Evolutionary conservation across 257 asterid genomes (phyloP), one percentile per base, ranked within the genome.

Genomic region (Verbascum thapsus): DNA sequence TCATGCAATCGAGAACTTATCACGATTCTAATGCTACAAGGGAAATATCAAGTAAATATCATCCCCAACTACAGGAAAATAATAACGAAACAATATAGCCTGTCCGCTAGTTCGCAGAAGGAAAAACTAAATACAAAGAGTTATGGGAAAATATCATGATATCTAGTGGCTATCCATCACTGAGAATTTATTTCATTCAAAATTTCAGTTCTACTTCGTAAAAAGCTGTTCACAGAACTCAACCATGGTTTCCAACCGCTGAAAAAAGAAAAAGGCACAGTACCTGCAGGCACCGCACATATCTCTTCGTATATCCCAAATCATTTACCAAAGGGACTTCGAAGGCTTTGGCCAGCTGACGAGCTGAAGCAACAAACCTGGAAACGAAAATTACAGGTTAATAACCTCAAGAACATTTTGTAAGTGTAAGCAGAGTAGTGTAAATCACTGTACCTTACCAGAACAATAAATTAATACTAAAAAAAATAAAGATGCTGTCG

Each of bases 311-410:
- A 69, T 94, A 94, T 62, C 99, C 99, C 77, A 94, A 80, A 78
- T 94, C 99, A 67, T 94, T 94, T 58, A 94, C 99, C 64, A 90
- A 68, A 13, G 99, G 99, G 42, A 85, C 95, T 84, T 94, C 99
- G 88, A 89, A 80, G 51, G 97, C 95, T 74, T 94, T 94, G 71
- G 96, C 95, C 70, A 94, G 78, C 72, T 94, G 97, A 65, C 97
- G 95, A 72, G 95, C 99, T 53, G 99, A 87, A 57, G 95, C 85
- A 71, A 90, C 96, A 84, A 94, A 87, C 99, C 99, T 94, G 78
- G 41, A 68, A 64, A 58, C 3, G 49, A 57, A 69, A n/a, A n/a
- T 32, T 34, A 8, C 61, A 60, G 53, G 68, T 70, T 39, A 38
- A 22, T 51, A 38, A 50, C 43, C 13, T 13, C 41, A 56, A 56